These are phyloP conservation scores for Candida michaelii DNA, from an alignment of 805 yeast genomes.

Conservation along the genomic window DNA sequence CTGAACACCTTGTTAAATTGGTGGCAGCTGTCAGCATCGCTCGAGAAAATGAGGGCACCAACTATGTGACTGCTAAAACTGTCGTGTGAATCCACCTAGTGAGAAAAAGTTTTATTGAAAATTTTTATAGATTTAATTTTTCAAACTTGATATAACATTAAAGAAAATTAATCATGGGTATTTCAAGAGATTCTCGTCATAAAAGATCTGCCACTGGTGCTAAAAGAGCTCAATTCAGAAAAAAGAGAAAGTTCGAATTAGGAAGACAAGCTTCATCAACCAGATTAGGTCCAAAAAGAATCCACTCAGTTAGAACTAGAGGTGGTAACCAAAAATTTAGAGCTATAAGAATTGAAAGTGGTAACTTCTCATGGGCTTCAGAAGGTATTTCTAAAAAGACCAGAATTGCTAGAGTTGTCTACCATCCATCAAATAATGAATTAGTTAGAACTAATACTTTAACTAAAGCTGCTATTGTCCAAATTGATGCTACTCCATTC, in stretches of 20 bases:
- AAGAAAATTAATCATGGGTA: conserved; percentile 76
- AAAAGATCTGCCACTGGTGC: conserved; percentile 99
- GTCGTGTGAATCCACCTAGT: not conserved
- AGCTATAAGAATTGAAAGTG: conserved; percentile 98
- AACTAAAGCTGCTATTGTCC: conserved; percentile 98
- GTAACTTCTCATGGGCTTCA: conserved; percentile 99
- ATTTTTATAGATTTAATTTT: conserved; percentile 5
- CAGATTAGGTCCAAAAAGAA: conserved; percentile 98
- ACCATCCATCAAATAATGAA: conserved; percentile 99
- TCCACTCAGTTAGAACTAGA: conserved; percentile 98
- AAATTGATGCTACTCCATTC: conserved; percentile 99
- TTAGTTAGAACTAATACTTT: conserved; percentile 99
- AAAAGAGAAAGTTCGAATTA: conserved; percentile 99
- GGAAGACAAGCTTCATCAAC: conserved; percentile 99
- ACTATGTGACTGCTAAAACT: conserved; percentile 1
- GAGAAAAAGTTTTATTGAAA: conserved; percentile 6
- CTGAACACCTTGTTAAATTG: no score
- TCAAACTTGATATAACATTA: conserved; percentile 4
- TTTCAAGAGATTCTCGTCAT: conserved; percentile 99
- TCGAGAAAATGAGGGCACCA: not conserved
- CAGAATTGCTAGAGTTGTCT: conserved; percentile 95
- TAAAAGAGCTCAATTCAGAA: conserved; percentile 99
- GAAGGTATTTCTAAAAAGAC: conserved; percentile 99
- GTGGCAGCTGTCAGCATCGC: no score
- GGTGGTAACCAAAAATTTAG: conserved; percentile 99